Evolutionary conservation across 768 basidiomycete genomes (phyloP).

Genomic region (Tricholoma sp.): DNA sequence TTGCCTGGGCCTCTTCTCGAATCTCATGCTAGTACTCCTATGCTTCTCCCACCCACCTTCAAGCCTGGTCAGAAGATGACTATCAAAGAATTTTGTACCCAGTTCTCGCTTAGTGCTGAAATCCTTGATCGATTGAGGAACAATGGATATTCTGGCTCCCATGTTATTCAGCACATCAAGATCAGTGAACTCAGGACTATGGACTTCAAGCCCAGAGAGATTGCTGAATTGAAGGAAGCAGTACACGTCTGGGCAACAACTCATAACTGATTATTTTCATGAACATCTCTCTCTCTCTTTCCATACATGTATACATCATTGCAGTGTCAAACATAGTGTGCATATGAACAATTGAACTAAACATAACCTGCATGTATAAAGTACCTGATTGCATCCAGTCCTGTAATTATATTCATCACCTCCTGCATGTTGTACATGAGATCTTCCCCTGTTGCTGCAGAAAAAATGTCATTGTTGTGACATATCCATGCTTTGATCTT

Average conservation of each 20-base stretch:
- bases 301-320: too few relatives aligned
- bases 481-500: conserved; percentile 22
- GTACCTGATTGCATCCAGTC: conserved; percentile 4
- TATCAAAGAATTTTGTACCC: conserved; percentile 1
- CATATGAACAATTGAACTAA: background rate
- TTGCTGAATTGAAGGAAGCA: conserved; percentile 16
- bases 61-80: background rate
- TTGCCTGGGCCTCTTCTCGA: background rate
- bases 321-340: background rate
- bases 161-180: conserved; percentile 11
- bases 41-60: background rate
- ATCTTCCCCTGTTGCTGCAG: background rate
- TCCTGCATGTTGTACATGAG: conserved; percentile 4
- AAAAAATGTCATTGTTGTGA: background rate
- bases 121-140: conserved; percentile 6
- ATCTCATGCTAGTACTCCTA: background rate
- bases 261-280: background rate
- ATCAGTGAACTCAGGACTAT: conserved; percentile 11
- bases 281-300: too few relatives aligned
- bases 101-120: conserved; percentile 1
- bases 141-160: conserved; percentile 9
- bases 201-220: conserved; percentile 16
- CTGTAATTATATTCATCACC: conserved; percentile 3
- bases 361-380: conserved; percentile 8
- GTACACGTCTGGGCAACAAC: conserved; percentile 11